Evolutionary conservation across 2,329 filamentous ascomycete species (phyloP).

Genomic region (Ceratocystis huliohia): DNA sequence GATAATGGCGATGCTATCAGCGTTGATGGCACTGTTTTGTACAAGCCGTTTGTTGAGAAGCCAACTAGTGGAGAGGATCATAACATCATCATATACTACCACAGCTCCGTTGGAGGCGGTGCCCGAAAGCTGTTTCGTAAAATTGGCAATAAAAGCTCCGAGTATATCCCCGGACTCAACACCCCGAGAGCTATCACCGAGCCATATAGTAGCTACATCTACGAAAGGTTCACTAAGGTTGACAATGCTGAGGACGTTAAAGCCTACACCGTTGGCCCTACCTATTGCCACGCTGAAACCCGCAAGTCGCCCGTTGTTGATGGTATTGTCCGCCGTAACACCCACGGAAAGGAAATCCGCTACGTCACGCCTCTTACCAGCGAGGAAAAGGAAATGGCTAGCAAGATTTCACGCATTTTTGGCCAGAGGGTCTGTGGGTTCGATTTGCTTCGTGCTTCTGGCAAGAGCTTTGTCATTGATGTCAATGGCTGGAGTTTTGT

Average conservation of each 20-base stretch:
- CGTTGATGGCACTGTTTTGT: slow-evolving; percentile 70
- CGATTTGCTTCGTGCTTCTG: slow-evolving; percentile 74
- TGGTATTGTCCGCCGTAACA: slow-evolving; percentile 87
- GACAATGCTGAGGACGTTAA: slow-evolving; percentile 98
- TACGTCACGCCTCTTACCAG: slow-evolving; percentile 78
- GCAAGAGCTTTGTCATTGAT: slow-evolving; percentile 93
- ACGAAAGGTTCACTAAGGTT: slow-evolving; percentile 92
- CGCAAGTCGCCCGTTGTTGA: slow-evolving; percentile 95
- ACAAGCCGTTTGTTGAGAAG: slow-evolving; percentile 96
- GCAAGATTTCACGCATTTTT: slow-evolving; percentile 81
- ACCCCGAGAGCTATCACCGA: slow-evolving; percentile 74
- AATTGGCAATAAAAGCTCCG: slow-evolving; percentile 97
- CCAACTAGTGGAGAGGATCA: slow-evolving; percentile 97
- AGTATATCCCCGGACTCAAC: slow-evolving; percentile 67
- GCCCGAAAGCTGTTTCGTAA: slow-evolving; percentile 89
- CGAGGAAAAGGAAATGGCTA: slow-evolving; percentile 74
- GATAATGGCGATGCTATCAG: slow-evolving; percentile 79
- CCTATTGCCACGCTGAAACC: slow-evolving; percentile 92
- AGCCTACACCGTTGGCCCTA: slow-evolving; percentile 87
- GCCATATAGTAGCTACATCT: slow-evolving; percentile 73
- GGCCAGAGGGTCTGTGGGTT: slow-evolving; percentile 94
- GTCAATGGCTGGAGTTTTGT: slow-evolving; percentile 99
- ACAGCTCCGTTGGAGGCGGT: slow-evolving; percentile 72
- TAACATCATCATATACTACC: slow-evolving; percentile 97
- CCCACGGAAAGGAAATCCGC: slow-evolving; percentile 89